These are phyloP conservation scores for Stephania cephalantha DNA, from an alignment of 164 flowering plant genomes.

Conservation along the genomic window DNA sequence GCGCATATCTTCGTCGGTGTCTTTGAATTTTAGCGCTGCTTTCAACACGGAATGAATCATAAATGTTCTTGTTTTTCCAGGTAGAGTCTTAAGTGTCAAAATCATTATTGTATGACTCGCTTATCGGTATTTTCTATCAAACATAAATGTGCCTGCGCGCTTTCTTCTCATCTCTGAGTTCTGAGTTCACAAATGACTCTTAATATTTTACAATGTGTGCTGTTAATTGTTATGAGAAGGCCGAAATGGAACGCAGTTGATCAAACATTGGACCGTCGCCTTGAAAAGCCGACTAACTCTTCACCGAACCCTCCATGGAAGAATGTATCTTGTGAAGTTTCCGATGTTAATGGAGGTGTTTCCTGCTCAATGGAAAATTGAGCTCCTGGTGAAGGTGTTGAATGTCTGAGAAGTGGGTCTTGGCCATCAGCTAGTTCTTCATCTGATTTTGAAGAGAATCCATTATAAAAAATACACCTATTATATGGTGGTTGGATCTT, in stretches of 20 bases:
- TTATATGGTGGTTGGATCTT: constrained; percentile 27
- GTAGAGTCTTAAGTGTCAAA: no score
- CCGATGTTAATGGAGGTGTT: constrained; percentile 30
- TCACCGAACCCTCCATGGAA: no score
- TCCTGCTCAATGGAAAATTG: constrained; percentile 24
- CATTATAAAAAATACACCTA: background rate
- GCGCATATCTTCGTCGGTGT: background rate
- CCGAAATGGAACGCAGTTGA: no score
- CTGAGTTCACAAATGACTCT: background rate
- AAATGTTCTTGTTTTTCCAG: no score
- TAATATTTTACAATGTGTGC: background rate
- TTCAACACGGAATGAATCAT: no score
- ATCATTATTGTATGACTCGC: no score
- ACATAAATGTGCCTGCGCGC: no score
- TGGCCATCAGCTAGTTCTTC: constrained; percentile 7
- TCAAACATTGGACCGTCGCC: no score
- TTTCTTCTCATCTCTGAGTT: background rate
- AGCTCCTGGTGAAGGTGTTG: constrained; percentile 19
- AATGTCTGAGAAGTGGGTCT: constrained; percentile 15
- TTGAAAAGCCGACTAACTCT: no score
- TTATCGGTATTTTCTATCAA: no score
- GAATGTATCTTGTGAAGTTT: constrained; percentile 12
- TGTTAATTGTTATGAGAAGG: no score
- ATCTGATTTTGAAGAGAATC: constrained; percentile 5
- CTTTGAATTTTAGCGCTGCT: background rate